Base-by-base conservation (phyloP, 192 early-diverging fungal species). In the Cetraspora pellucida region DNA sequence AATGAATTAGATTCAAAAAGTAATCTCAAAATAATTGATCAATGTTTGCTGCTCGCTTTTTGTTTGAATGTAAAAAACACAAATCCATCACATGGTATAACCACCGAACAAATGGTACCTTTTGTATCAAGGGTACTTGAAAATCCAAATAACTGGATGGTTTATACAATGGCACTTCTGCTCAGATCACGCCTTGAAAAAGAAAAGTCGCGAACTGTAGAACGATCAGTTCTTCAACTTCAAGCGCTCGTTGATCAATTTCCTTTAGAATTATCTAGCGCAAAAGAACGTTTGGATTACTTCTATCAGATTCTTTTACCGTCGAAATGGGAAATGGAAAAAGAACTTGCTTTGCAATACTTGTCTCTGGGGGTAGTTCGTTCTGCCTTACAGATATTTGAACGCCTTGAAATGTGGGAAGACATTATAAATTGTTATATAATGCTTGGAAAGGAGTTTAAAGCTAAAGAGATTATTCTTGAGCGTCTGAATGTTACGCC, bases 221-320 rank as follows among this genome's bases (percentile, higher is more conserved):
- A 98, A 81, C 92, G 98, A 49, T 86, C 94, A 10, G 90, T 87
- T 1, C 82, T 99, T 67, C 98, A 99, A 82, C 82, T 99, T 28
- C 96, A 99, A 83, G 93, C 95, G 8, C 82, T 99, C n/a, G 98
- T 99, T 0, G 96, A 99, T 79, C 98, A 99, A 83, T 84, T 83
- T 75, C 61, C 78, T 25, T 78, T 88, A 8, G 91, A 91, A 58
- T 90, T 93, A 14, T 85, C 94, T 2, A 84, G 88, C 3, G 86
- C 86, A 1, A 76, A 86, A 13, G 95, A 97, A 78, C 88, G 98
- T 13, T 83, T 97, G 83, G 85, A 82, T 19, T 91, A 94, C 72
- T 88, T 98, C 78, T 95, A 90, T 63, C 88, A 91, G 1, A 81
- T 98, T 28, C 61, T 87, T 55, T 72, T 98, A 23, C 98, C 98